Base-by-base conservation (phyloP, 2,329 filamentous ascomycete species). In the Curvularia eragrostidis region DNA sequence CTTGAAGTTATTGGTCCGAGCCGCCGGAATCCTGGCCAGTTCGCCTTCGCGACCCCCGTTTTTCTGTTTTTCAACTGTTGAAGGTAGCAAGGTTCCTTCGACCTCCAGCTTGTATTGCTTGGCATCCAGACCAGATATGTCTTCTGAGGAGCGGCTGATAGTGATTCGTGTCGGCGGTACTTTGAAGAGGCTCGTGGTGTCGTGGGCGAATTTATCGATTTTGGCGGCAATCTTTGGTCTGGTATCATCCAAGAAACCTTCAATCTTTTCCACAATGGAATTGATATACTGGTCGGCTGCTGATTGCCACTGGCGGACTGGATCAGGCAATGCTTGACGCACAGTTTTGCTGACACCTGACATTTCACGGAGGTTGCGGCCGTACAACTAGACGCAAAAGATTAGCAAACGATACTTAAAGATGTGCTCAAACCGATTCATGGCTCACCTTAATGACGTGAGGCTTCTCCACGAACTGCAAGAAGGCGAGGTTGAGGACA, bases 291-390 rank as follows among this genome's bases (percentile, higher is more conserved):
- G 91, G 78, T 98, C 94, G 28, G 97, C 88, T 64, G 89, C 95
- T 47, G 91, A 89, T 68, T 94, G 91, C 83, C 91, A 91, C 64
- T 90, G 89, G 69, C 91, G 88, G 39, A 99, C 85, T 2, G 92
- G 91, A 2, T 89, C 87, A 3, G 95, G 95, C 23, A 99, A 81
- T 10, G 93, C 92, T 62, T 90, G 88, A 76, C 92, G 91, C 74
- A 99, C 85, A 70, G 91, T 97, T 79, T 93, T 96, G 58, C 93
- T 94, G 38, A 99, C 83, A 48, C 95, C 95, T 10, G 95, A 95
- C 75, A 97, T 92, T 63, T 89, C 83, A 58, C 95, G 89, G 44
- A 99, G 82, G 67, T 88, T 89, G 67, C 88, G 84, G 41, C 95
- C 94, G 71, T 99, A 99, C 18, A 98, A 85, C 36, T 42, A 23